Evolutionary conservation across 2,329 filamentous ascomycete genomes (phyloP).

Genomic region (Emmonsiellopsis sp.): DNA sequence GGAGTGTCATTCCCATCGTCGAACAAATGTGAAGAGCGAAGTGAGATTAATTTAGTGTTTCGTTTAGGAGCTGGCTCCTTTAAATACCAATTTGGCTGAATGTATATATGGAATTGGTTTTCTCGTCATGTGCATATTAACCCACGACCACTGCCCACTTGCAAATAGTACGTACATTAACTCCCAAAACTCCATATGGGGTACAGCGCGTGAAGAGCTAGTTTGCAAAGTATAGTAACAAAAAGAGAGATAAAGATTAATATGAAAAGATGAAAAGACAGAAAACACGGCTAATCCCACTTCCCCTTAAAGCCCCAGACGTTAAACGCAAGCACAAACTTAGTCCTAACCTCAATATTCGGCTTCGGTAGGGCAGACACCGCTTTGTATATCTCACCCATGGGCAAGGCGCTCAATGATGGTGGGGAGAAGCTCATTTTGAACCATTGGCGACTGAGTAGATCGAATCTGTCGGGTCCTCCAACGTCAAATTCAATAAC

Average conservation of each 20-base stretch:
- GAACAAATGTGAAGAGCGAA: too few relatives aligned
- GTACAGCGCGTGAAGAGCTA: neutral
- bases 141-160: too few relatives aligned
- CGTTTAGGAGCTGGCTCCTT: too few relatives aligned
- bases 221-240: neutral
- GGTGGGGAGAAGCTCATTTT: conserved; percentile 2
- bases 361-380: neutral
- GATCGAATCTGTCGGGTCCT: conserved; percentile 1
- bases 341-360: conserved; percentile 1
- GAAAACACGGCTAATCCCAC: neutral
- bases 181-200: too few relatives aligned
- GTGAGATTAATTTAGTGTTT: too few relatives aligned
- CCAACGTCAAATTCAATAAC: conserved; percentile 4
- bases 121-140: too few relatives aligned
- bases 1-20: too few relatives aligned
- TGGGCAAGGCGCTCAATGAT: neutral
- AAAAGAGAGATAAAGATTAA: neutral
- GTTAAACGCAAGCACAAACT: conserved; percentile 2
- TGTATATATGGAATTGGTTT: too few relatives aligned
- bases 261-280: neutral
- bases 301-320: conserved; percentile 1
- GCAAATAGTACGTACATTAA: too few relatives aligned
- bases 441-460: neutral
- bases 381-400: conserved; percentile 2
- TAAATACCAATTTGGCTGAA: too few relatives aligned